A percentile compares a stretch with the other conserved stretches of the same genome.
phyloP scores from a whole-genome alignment of 768 basidiomycete genomes.

The Pleurotus eryngii region DNA sequence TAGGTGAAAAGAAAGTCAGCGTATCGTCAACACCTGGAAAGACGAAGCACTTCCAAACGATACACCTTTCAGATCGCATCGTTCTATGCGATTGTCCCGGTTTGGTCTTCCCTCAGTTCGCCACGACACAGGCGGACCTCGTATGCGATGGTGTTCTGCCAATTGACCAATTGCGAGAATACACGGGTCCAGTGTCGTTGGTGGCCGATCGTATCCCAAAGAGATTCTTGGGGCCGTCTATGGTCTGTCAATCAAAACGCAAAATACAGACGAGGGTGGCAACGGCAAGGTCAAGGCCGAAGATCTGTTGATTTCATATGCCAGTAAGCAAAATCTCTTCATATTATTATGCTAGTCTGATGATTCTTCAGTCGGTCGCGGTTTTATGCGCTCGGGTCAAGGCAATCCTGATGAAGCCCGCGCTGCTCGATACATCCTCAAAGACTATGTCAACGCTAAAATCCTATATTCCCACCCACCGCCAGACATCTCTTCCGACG shows the following conservation, averaged over 20 bases:
- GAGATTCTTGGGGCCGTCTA: constrained; percentile 88
- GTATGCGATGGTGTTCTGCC: constrained; percentile 96
- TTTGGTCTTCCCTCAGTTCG: constrained; percentile 97
- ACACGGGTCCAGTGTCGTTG: constrained; percentile 80
- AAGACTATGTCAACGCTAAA: constrained; percentile 96
- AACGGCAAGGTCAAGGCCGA: constrained; percentile 71
- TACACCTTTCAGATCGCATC: constrained; percentile 84
- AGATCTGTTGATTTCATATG: constrained; percentile 83
- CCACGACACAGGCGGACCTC: constrained; percentile 92
- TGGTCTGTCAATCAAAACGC: constrained; percentile 71
- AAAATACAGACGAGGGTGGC: constrained; percentile 76
- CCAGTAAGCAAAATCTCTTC: constrained; percentile 58
- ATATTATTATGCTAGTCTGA: too few species aligned
- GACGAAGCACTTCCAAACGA: constrained; percentile 99
- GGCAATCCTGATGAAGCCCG: constrained; percentile 98
- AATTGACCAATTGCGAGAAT: constrained; percentile 95
- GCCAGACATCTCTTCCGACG: constrained; percentile 59
- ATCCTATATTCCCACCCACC: constrained; percentile 89
- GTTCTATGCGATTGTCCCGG: constrained; percentile 97
- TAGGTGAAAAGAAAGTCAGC: constrained; percentile 97
- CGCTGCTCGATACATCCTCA: constrained; percentile 86
- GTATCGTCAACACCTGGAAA: constrained; percentile 98
- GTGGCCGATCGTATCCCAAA: constrained; percentile 76
- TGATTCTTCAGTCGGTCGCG: constrained; percentile 70
- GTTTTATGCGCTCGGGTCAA: constrained; percentile 89